Evolutionary conservation across 305 asterid genomes (phyloP), one percentile per base, ranked within the genome.

Genomic region (Fraxinus dipetala): DNA sequence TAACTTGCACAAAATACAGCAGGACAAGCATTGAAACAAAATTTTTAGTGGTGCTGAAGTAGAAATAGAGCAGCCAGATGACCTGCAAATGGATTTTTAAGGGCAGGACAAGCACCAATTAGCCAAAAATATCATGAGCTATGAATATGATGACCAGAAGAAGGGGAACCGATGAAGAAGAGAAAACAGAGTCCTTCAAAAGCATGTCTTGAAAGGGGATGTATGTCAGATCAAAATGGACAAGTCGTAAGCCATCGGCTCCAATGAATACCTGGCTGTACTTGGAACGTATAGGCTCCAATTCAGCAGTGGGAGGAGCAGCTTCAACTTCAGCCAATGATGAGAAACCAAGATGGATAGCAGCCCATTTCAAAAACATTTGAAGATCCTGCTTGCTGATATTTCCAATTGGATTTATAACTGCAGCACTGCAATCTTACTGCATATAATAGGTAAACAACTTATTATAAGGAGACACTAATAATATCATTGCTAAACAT

Each of bases 381-480:
- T 97, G 90, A 72, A 94, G 91, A 85, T 94, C 99, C 84, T 88
- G 97, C 92, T 96, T 94, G 89, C 97, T 94, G 82, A 93, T 93
- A 84, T 97, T 95, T 81, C 98, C 99, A 80, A 94, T 93, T 78
- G 98, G 98, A 86, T 93, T 96, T 86, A 94, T 91, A 91, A 94
- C 98, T 85, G 98, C 99, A 54, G 98, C 89, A 87, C 97, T 96
- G 89, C 99, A 96, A 88, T 96, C 98, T 78, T 96, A 96, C 98
- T 94, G 95, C 87, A 84, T 13, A 77, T 6, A 7, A 35, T 26
- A 54, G 65, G 5, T 54, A n/a, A 13, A 43, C 35, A 13, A 77
- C 24, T 36, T 34, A 65, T 51, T 75, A 70, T 18, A 18, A 67
- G 5, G 72, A 34, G 43, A 16, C 76, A 14, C 6, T 16, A 77